Evolutionary conservation across 331 rosid species (phyloP), one percentile per base, ranked within the genome.

Genomic region (Telfairia occidentalis): DNA sequence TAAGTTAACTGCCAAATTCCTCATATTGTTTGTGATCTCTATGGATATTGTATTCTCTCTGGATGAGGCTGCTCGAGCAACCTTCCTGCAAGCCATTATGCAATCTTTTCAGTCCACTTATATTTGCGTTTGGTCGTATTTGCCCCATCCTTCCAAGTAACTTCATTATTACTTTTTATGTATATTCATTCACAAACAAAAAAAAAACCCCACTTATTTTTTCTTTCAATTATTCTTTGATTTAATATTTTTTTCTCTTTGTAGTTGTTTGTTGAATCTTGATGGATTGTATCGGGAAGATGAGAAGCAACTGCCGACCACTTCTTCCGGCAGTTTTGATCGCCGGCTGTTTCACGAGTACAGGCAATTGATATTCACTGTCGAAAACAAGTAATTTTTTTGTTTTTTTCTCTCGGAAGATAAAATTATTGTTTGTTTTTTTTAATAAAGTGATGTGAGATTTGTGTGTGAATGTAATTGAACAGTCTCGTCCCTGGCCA

Each of bases 401-500:
- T 0, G 3, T 8, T 16, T 1, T 13, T 16, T 1, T 26, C 2
- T 16, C 8, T 16, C 29, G 9, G 10, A 43, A 16, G 11, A 8
- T 9, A 9, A n/a, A 48, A 8, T 9, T 46, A 1, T 9, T 5
- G 8, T 73, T 30, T 32, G 5, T 0, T 26, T 52, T 4, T 16
- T 49, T 49, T 5, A n/a, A 16, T 71, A 34, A 8, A n/a, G n/a
- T n/a, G n/a, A n/a, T n/a, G n/a, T n/a, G n/a, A n/a, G n/a, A n/a
- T n/a, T n/a, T n/a, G n/a, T n/a, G n/a, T n/a, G n/a, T n/a, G n/a
- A n/a, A n/a, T n/a, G n/a, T n/a, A n/a, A n/a, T n/a, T 72, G 80
- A 64, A 65, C 79, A 90, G 97, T 49, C 32, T 82, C 38, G 84
- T 92, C 78, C 98, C 97, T 28, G 98, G 98, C 43, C 79, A 84